phyloP scores from a whole-genome alignment of 164 flowering plant species.

The Stephania japonica region DNA sequence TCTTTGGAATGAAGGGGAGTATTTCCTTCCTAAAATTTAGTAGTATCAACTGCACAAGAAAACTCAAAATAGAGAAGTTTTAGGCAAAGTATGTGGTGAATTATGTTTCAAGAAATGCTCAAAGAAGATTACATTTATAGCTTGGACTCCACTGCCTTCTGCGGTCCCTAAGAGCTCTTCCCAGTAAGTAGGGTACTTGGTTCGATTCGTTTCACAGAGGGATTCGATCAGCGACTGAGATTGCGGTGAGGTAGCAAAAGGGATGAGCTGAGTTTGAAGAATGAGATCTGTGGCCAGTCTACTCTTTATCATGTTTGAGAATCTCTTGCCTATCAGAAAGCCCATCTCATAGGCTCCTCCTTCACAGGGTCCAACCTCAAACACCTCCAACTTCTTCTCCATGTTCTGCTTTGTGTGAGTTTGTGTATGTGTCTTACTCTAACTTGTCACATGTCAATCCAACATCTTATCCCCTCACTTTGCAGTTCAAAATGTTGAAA shows the following conservation, averaged over 20 bases:
- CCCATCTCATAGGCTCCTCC: conserved; percentile 48
- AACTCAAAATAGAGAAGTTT: neutral
- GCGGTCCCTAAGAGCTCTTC: conserved; percentile 73
- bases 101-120: neutral
- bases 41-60: conserved; percentile 47
- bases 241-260: conserved; percentile 41
- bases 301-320: conserved; percentile 49
- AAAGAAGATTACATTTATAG: conserved; percentile 39
- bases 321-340: conserved; percentile 53
- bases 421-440: conserved; percentile 1
- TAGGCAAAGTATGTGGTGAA: neutral
- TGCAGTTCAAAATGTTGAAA: neutral
- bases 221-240: conserved; percentile 37
- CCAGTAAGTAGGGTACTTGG: conserved; percentile 58
- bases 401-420: conserved; percentile 3
- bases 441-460: neutral
- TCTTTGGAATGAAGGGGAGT: conserved; percentile 55
- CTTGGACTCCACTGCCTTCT: conserved; percentile 62
- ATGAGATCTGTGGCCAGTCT: conserved; percentile 56
- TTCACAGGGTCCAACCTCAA: conserved; percentile 72
- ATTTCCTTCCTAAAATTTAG: conserved; percentile 85
- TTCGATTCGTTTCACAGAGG: conserved; percentile 37
- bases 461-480: neutral
- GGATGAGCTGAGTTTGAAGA: conserved; percentile 61
- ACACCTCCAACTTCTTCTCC: conserved; percentile 38